A percentile compares a stretch with the other conserved stretches of the same genome.
Evolutionary conservation across 257 asterid genomes (phyloP).

Genomic region (Solanum pinnatisectum): DNA sequence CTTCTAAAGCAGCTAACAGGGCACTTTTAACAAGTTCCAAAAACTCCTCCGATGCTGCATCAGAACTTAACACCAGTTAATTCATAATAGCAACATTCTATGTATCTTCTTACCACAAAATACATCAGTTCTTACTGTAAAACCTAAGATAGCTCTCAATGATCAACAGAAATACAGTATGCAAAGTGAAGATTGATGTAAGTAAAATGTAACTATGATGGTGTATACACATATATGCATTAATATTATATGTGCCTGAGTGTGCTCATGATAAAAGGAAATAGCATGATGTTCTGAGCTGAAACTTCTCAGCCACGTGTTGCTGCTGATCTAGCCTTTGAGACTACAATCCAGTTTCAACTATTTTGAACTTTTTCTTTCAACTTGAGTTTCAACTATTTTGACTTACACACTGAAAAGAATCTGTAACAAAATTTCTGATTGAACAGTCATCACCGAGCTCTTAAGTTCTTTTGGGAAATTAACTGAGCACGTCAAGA

Average conservation of each 20-base stretch:
- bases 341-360: neutral
- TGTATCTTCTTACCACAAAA: neutral
- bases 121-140: neutral
- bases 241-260: neutral
- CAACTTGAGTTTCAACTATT: neutral
- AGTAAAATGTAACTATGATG: neutral
- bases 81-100: neutral
- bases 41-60: slow-evolving; percentile 95
- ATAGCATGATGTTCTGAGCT: neutral
- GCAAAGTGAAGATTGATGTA: neutral
- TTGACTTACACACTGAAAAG: neutral
- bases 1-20: slow-evolving; percentile 95
- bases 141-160: neutral
- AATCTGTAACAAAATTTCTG: neutral
- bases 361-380: neutral
- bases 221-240: neutral
- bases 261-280: neutral
- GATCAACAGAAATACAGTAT: neutral
- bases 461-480: neutral
- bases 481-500: neutral
- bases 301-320: neutral
- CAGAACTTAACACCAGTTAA: slow-evolving; percentile 10
- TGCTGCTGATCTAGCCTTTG: neutral
- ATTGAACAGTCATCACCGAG: neutral
- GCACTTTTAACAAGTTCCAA: slow-evolving; percentile 95